Base-by-base conservation (phyloP, 352 stramenopile species). In the Globisporangium barbulae region DNA sequence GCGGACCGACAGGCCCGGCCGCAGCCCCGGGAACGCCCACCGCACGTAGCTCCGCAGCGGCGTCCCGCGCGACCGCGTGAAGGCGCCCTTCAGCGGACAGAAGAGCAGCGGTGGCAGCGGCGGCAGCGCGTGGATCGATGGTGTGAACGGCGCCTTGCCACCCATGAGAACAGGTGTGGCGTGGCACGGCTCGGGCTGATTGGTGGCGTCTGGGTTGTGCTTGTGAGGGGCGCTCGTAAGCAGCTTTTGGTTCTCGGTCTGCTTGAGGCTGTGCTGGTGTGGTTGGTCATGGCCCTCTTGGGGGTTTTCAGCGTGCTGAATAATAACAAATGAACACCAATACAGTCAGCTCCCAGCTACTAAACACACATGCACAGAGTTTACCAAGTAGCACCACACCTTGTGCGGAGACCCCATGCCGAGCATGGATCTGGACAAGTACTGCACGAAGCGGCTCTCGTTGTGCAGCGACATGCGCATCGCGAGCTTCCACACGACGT, bases 401-500 rank as follows among this genome's bases (percentile, higher is more conserved):
- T 88, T 88, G 67, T 86, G 78, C 2, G 57, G 42, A 21, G 67
- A 57, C 35, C 75, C 73, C 39, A 80, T 78, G 35, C 62, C 75
- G 41, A 88, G 59, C 50, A 90, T 88, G 58, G 79, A 90, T 30
- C 81, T 73, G n/a, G 81, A 89, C 58, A 90, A 65, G 62, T 89
- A 76, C 57, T 90, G 81, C 17, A 90, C 59, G 9, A 91, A 45
- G 5, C 79, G 78, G 22, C 60, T 91, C 50, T 91, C 81, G 58
- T 89, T 78, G 67, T 81, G 76, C 22, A 79, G 76, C 21, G 81
- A 91, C 76, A 91, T 82, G 53, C 69, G 68, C 75, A 88, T 76
- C 17, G 79, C 79, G 21, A 91, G 67, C 53, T 81, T 81, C 75
- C 74, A 88, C 70, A 90, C 76, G 39, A 88, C 71, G 56, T 90